phyloP scores from a whole-genome alignment of 257 asterid species.

The Dorcoceras hygrometricum region DNA sequence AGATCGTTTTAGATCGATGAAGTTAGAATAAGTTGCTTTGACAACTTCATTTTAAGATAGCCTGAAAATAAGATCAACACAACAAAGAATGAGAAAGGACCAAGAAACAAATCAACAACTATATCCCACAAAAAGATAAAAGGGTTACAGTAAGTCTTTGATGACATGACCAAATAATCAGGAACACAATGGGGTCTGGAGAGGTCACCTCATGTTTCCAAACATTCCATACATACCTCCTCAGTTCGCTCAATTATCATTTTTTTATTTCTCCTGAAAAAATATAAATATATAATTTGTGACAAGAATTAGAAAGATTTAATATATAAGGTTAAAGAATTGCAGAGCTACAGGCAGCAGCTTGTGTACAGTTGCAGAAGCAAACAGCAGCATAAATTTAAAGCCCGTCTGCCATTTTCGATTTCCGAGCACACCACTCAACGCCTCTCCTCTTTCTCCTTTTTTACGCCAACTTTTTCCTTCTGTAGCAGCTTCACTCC shows the following conservation, averaged over 20 bases:
- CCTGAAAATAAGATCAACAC: too few species aligned
- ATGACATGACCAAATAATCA: background rate
- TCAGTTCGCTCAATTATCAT: background rate
- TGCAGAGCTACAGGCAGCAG: background rate
- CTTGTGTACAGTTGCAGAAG: background rate
- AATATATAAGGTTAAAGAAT: background rate
- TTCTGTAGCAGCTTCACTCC: background rate
- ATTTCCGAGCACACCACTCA: conserved; percentile 49
- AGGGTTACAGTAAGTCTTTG: background rate
- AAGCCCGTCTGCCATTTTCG: background rate
- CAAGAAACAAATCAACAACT: too few species aligned
- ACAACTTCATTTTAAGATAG: too few species aligned
- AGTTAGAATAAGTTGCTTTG: too few species aligned
- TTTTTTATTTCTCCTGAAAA: background rate
- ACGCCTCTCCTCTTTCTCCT: conserved; percentile 20
- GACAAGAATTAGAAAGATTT: too few species aligned
- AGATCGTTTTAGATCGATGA: too few species aligned
- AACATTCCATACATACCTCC: background rate
- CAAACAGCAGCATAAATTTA: background rate
- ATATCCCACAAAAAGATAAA: too few species aligned
- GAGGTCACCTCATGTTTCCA: background rate
- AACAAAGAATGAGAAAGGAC: too few species aligned
- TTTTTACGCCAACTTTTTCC: conserved; percentile 8
- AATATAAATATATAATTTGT: too few species aligned
- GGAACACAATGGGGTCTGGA: background rate